Evolutionary conservation across 179 eudicot species (phyloP).

Genomic region (Patellifolia procumbens): DNA sequence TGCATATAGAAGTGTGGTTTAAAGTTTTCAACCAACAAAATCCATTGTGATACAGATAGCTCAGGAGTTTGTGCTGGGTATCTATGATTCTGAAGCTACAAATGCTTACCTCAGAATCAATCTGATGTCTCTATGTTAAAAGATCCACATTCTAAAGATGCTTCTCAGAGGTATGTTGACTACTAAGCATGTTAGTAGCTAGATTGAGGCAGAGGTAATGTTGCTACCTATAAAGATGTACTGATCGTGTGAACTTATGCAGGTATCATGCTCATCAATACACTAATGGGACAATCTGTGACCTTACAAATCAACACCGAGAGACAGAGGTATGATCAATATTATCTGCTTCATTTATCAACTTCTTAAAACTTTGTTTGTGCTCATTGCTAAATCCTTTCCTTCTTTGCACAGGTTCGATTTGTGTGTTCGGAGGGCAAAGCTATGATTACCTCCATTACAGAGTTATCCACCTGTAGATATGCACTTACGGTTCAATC

Average conservation of each 20-base stretch:
- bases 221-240: constrained; percentile 9
- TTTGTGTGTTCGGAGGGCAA: constrained; percentile 93
- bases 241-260: constrained; percentile 24
- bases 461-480: constrained; percentile 92
- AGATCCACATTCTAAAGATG: constrained; percentile 93
- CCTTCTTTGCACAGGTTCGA: constrained; percentile 55
- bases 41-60: constrained; percentile 46
- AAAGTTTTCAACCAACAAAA: too few relatives aligned
- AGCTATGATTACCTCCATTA: constrained; percentile 80
- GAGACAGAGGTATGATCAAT: constrained; percentile 68
- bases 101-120: constrained; percentile 64
- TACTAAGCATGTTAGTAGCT: not conserved
- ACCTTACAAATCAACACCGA: constrained; percentile 81
- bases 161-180: constrained; percentile 72
- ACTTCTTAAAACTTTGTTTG: constrained; percentile 6
- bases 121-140: constrained; percentile 75
- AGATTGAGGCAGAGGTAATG: not conserved
- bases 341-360: not conserved
- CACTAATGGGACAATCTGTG: constrained; percentile 88
- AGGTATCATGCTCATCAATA: constrained; percentile 92
- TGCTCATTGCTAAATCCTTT: not conserved
- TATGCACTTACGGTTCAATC: constrained; percentile 85
- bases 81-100: constrained; percentile 80
- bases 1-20: too few relatives aligned
- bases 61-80: constrained; percentile 85